phyloP scores from a whole-genome alignment of 2,329 filamentous ascomycete genomes.

The Fusarium coffeatum region DNA sequence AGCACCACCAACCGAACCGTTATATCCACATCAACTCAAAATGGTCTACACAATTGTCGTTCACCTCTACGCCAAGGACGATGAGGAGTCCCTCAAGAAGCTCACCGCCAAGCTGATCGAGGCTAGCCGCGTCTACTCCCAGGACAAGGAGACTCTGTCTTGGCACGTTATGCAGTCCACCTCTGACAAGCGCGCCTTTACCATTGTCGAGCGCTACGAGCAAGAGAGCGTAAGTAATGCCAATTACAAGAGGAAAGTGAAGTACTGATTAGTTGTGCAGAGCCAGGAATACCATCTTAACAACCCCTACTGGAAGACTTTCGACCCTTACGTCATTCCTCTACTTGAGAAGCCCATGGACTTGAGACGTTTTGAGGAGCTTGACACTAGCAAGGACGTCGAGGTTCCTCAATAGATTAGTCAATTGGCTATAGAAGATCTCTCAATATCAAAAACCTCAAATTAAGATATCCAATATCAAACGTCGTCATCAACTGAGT shows the following conservation, averaged over 20 bases:
- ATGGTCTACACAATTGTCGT: constrained; percentile 79
- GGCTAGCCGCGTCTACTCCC: constrained; percentile 76
- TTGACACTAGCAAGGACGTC: constrained; percentile 66
- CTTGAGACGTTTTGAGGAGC: constrained; percentile 73
- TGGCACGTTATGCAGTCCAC: constrained; percentile 85
- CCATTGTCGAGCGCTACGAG: constrained; percentile 79
- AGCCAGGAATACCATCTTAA: constrained; percentile 72
- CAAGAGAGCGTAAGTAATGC: constrained; percentile 66
- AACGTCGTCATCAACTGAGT: neutral
- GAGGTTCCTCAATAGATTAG: constrained; percentile 50
- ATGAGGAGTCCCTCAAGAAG: constrained; percentile 71
- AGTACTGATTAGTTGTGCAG: constrained; percentile 43
- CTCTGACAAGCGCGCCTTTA: constrained; percentile 75
- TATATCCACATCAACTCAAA: constrained; percentile 5
- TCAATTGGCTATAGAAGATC: neutral
- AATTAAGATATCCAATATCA: neutral
- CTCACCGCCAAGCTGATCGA: constrained; percentile 79
- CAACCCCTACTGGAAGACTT: constrained; percentile 81
- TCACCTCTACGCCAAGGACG: constrained; percentile 76
- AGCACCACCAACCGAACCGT: neutral
- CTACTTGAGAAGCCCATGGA: constrained; percentile 77
- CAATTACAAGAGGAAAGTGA: too few relatives aligned
- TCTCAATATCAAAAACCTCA: neutral
- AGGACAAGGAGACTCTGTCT: constrained; percentile 75
- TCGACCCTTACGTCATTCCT: constrained; percentile 78